Conservation (phyloP, 257 asterid species). For the Salvia hispanica region DNA sequence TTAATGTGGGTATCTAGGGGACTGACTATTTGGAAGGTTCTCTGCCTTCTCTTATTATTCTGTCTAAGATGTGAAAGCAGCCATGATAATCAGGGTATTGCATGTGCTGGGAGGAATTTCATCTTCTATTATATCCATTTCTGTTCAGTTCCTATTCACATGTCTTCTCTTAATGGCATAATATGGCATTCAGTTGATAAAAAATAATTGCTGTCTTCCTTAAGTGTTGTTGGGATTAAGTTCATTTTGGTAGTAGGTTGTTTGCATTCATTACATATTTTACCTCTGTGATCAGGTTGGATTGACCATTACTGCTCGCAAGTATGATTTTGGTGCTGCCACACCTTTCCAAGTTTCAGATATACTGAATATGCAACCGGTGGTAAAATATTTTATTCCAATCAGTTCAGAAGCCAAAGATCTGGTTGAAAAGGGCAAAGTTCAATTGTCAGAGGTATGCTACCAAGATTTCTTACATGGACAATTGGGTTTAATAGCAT, state of each 20-base stretch:
- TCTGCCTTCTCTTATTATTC: not conserved
- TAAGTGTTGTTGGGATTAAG: slow-evolving; percentile 17
- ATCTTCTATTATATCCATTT: not conserved
- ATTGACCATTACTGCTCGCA: slow-evolving; percentile 73
- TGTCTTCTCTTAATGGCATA: not conserved
- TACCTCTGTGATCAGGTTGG: slow-evolving; percentile 65
- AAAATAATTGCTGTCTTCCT: not conserved
- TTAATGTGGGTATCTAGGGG: not conserved
- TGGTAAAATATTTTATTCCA: slow-evolving; percentile 93
- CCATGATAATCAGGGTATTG: not conserved
- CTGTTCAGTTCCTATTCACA: not conserved
- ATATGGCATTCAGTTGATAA: slow-evolving; percentile 1
- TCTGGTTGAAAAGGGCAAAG: slow-evolving; percentile 91
- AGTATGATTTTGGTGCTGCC: slow-evolving; percentile 64
- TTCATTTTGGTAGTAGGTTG: not conserved
- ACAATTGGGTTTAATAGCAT: not conserved
- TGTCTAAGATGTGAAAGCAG: not conserved
- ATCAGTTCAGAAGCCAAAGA: slow-evolving; percentile 93
- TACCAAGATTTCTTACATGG: not conserved
- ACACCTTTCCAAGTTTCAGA: slow-evolving; percentile 84
- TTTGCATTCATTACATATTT: no score
- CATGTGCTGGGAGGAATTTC: slow-evolving; percentile 3
- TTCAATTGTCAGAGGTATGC: slow-evolving; percentile 88
- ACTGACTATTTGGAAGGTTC: not conserved
- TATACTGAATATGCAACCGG: slow-evolving; percentile 82